phyloP scores from a whole-genome alignment of 2,329 filamentous ascomycete species.

The Dothidotthia symphoricarpi region DNA sequence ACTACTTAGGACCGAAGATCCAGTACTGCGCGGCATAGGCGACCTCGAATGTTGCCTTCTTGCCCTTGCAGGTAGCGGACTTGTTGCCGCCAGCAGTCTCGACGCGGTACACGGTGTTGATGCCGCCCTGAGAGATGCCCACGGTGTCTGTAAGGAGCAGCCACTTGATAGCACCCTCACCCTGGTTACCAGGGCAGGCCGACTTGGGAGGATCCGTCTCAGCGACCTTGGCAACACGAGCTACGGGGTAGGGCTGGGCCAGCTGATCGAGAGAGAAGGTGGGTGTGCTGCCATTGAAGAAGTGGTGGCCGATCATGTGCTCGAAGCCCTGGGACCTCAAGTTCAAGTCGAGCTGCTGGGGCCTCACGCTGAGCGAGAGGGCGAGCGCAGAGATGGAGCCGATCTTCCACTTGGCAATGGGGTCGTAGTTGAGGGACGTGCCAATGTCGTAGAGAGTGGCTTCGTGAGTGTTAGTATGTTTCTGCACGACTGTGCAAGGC shows the following conservation, averaged over 20 bases:
- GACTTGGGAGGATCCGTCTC: constrained; percentile 52
- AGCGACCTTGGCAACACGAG: constrained; percentile 48
- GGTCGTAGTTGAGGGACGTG: constrained; percentile 29
- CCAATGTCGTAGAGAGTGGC: constrained; percentile 40
- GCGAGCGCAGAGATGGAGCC: constrained; percentile 34
- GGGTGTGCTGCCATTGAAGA: constrained; percentile 58
- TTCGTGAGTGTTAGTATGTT: constrained; percentile 15
- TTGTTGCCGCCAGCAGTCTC: constrained; percentile 50
- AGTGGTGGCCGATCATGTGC: constrained; percentile 62
- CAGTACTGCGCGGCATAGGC: constrained; percentile 45
- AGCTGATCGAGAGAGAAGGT: constrained; percentile 57
- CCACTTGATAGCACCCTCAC: constrained; percentile 48
- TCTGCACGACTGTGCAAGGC: not conserved
- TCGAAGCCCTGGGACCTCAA: constrained; percentile 32
- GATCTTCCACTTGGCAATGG: constrained; percentile 34
- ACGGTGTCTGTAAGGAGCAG: constrained; percentile 46
- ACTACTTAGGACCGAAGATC: constrained; percentile 10
- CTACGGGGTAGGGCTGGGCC: constrained; percentile 45
- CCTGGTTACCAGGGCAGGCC: constrained; percentile 40
- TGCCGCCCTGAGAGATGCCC: constrained; percentile 38
- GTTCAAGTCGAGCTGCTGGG: constrained; percentile 23
- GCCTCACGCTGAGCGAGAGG: constrained; percentile 26
- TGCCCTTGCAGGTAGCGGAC: constrained; percentile 41
- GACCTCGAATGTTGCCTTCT: constrained; percentile 37
- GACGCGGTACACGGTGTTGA: constrained; percentile 49